Evolutionary conservation across 805 yeast species (phyloP).

Genomic region (Wickerhamiella hasegawae): DNA sequence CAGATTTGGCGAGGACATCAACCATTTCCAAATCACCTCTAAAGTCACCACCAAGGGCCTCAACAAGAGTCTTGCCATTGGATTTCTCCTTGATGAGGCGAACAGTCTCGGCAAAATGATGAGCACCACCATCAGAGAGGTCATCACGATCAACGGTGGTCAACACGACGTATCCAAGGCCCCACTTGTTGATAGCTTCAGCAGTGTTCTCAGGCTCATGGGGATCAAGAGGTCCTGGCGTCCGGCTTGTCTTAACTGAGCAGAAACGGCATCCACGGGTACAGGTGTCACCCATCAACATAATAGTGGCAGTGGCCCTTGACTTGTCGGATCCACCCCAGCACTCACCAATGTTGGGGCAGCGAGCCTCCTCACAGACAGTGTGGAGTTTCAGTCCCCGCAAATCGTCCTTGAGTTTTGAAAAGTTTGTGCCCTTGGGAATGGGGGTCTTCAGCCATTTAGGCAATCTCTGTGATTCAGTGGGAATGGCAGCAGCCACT

Average conservation of each 20-base stretch:
- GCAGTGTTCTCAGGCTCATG: slow-evolving; percentile 97
- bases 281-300: slow-evolving; percentile 97
- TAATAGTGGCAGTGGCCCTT: slow-evolving; percentile 92
- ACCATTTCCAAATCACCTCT: slow-evolving; percentile 78
- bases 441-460: slow-evolving; percentile 90
- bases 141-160: slow-evolving; percentile 98
- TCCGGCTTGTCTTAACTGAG: slow-evolving; percentile 83
- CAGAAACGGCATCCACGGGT: slow-evolving; percentile 99
- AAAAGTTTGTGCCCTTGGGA: slow-evolving; percentile 83
- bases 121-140: slow-evolving; percentile 80
- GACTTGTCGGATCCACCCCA: slow-evolving; percentile 93
- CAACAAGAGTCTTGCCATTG: slow-evolving; percentile 86
- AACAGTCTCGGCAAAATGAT: slow-evolving; percentile 82
- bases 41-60: slow-evolving; percentile 89
- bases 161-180: slow-evolving; percentile 89
- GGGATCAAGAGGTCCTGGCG: slow-evolving; percentile 82
- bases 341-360: slow-evolving; percentile 99
- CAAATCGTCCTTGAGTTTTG: slow-evolving; percentile 68
- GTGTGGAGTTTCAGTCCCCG: slow-evolving; percentile 81
- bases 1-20: slow-evolving; percentile 62
- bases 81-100: slow-evolving; percentile 57
- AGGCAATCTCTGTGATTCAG: slow-evolving; percentile 48
- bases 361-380: slow-evolving; percentile 96
- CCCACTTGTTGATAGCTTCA: slow-evolving; percentile 95
- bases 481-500: slow-evolving; percentile 26